These are phyloP conservation scores for Euphrasia confusa DNA, from an alignment of 257 asterid species.

Conservation along the genomic window DNA sequence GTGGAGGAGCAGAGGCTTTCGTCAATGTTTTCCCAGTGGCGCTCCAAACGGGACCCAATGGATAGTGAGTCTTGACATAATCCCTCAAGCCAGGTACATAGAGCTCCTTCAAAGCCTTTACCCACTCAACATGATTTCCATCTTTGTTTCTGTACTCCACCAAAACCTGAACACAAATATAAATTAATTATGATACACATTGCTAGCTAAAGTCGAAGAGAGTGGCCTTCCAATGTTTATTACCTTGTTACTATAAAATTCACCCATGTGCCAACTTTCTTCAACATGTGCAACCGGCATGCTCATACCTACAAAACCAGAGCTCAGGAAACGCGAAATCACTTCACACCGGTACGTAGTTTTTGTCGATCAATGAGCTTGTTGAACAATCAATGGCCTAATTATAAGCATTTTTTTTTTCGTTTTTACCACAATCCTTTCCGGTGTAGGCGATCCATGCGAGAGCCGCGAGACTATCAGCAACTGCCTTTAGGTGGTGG, in stretches of 20 bases:
- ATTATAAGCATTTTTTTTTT: not conserved
- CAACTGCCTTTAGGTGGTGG: slow-evolving; percentile 71
- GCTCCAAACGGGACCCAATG: slow-evolving; percentile 87
- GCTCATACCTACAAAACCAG: slow-evolving; percentile 57
- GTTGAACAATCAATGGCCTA: slow-evolving; percentile 1
- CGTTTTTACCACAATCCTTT: slow-evolving; percentile 62
- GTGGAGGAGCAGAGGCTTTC: slow-evolving; percentile 51
- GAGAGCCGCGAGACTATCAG: slow-evolving; percentile 74
- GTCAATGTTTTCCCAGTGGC: slow-evolving; percentile 48
- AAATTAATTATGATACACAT: not conserved
- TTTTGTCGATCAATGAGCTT: not conserved
- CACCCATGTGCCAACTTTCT: slow-evolving; percentile 93
- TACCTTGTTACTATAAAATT: slow-evolving; percentile 86
- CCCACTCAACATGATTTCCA: slow-evolving; percentile 83
- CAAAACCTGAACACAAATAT: slow-evolving; percentile 47
- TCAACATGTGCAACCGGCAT: slow-evolving; percentile 91
- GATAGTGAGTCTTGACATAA: slow-evolving; percentile 68
- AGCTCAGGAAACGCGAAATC: not conserved
- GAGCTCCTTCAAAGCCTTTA: slow-evolving; percentile 79
- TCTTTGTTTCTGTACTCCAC: slow-evolving; percentile 80
- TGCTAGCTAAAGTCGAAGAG: too few species aligned
- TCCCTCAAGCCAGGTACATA: slow-evolving; percentile 82
- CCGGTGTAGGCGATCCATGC: slow-evolving; percentile 86
- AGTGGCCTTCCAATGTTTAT: too few species aligned
- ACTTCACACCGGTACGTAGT: too few species aligned